Evolutionary conservation across 331 rosid species (phyloP).

Genomic region (Acacia concinna): DNA sequence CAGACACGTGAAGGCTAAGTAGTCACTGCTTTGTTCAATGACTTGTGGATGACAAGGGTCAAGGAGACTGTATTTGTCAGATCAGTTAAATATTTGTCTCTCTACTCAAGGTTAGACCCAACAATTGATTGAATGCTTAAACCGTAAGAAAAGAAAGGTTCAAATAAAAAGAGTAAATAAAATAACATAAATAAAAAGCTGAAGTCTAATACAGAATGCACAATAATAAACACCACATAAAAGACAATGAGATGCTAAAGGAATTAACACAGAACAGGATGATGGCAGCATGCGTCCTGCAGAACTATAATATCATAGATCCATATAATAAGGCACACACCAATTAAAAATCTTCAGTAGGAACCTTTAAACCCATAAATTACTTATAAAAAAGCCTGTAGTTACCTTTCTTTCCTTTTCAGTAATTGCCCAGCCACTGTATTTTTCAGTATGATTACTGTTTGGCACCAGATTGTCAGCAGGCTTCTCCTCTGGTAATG

Average conservation of each 20-base stretch:
- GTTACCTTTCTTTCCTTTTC: slow-evolving; percentile 84
- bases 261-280: not conserved
- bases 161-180: not conserved
- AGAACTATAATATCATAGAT: slow-evolving; percentile 16
- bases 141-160: not conserved
- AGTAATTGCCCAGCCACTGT: slow-evolving; percentile 60
- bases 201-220: not conserved
- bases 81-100: not conserved
- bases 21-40: not conserved
- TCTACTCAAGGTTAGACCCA: not conserved
- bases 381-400: not conserved
- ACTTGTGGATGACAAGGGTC: not conserved
- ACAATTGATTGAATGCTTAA: not conserved
- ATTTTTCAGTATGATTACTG: slow-evolving; percentile 47
- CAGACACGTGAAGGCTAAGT: not conserved
- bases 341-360: not conserved
- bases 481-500: slow-evolving; percentile 79
- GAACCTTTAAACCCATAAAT: slow-evolving; percentile 21
- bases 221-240: not conserved
- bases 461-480: slow-evolving; percentile 45
- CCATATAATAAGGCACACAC: not conserved
- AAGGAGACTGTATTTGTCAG: not conserved
- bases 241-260: not conserved
- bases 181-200: not conserved
- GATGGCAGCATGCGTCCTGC: not conserved